Evolutionary conservation across 1,284 basidiomycete species (phyloP).

Genomic region (Leccinum pachyderme): DNA sequence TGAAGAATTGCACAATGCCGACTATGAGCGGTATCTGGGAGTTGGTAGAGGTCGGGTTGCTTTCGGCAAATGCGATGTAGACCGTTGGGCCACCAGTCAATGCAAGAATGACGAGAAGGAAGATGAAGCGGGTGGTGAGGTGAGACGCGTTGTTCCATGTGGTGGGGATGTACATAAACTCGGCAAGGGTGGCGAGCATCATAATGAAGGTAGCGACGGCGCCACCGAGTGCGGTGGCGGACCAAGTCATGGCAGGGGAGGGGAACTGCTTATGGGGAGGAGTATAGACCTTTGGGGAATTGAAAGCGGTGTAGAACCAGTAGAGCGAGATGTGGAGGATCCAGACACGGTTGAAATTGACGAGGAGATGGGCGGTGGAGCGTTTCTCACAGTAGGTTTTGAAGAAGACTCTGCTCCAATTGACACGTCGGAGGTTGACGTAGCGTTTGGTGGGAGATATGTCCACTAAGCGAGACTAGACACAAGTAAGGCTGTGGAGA

Average conservation of each 20-base stretch:
- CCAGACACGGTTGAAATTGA: conserved; percentile 98
- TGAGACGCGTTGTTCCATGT: conserved; percentile 98
- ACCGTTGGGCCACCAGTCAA: conserved; percentile 88
- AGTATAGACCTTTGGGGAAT: conserved; percentile 92
- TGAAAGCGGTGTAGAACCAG: conserved; percentile 95
- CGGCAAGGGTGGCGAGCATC: conserved; percentile 87
- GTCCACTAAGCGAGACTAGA: conserved; percentile 84
- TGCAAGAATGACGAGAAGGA: conserved; percentile 83
- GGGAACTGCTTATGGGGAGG: conserved; percentile 57
- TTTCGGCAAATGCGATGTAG: conserved; percentile 83
- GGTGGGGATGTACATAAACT: conserved; percentile 95
- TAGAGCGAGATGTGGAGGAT: conserved; percentile 88
- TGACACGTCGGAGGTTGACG: conserved; percentile 85
- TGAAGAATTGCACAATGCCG: conserved; percentile 85
- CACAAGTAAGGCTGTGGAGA: conserved; percentile 5
- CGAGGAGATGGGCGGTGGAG: conserved; percentile 86
- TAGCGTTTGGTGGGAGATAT: conserved; percentile 88
- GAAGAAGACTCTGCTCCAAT: conserved; percentile 93
- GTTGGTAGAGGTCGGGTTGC: conserved; percentile 42
- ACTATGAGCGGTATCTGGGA: conserved; percentile 77
- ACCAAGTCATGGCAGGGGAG: conserved; percentile 85
- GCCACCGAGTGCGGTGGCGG: conserved; percentile 88
- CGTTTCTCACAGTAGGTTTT: conserved; percentile 97
- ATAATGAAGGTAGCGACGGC: conserved; percentile 88
- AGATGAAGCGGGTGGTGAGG: conserved; percentile 83